Percentiles rank a stretch among this genome's conserved stretches.
Conservation (phyloP, 768 basidiomycete genomes). For the Boletus sp. region DNA sequence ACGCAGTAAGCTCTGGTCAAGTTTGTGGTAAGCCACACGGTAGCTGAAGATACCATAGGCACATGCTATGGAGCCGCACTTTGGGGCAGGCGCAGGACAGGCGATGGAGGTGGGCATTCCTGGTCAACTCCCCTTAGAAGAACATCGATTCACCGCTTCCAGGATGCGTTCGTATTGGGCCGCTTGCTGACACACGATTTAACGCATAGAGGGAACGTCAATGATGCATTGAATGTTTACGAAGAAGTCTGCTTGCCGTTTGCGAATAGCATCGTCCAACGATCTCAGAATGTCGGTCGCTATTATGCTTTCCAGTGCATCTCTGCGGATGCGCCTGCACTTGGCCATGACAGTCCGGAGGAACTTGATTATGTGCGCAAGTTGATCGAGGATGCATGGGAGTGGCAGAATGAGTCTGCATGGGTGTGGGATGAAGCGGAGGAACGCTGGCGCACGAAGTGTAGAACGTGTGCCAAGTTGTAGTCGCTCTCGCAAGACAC, state of each 20-base stretch:
- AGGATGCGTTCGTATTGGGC: constrained; percentile 34
- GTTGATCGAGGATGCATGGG: constrained; percentile 21
- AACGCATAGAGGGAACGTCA: constrained; percentile 24
- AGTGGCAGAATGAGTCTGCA: constrained; percentile 13
- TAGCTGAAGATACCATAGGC: constrained; percentile 28
- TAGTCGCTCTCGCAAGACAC: not conserved
- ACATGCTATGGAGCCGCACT: constrained; percentile 46
- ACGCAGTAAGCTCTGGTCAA: constrained; percentile 37
- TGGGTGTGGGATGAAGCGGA: constrained; percentile 13
- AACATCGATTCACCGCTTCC: not conserved
- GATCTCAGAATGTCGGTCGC: constrained; percentile 20
- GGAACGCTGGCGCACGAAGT: constrained; percentile 6
- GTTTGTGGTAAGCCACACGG: not conserved
- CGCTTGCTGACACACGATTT: constrained; percentile 24
- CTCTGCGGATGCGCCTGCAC: not conserved
- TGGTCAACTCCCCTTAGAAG: not conserved
- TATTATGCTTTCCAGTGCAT: constrained; percentile 21
- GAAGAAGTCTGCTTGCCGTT: constrained; percentile 33
- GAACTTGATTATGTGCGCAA: constrained; percentile 10
- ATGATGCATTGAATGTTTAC: constrained; percentile 30
- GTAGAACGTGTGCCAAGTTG: not conserved
- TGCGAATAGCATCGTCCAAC: constrained; percentile 20
- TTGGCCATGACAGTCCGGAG: constrained; percentile 1
- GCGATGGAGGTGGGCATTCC: constrained; percentile 43
- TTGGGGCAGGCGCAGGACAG: constrained; percentile 49